Percentiles rank a stretch among this genome's conserved stretches.
Evolutionary conservation across 2,329 filamentous ascomycete genomes (phyloP).

Genomic region (Ophiostoma sp.): DNA sequence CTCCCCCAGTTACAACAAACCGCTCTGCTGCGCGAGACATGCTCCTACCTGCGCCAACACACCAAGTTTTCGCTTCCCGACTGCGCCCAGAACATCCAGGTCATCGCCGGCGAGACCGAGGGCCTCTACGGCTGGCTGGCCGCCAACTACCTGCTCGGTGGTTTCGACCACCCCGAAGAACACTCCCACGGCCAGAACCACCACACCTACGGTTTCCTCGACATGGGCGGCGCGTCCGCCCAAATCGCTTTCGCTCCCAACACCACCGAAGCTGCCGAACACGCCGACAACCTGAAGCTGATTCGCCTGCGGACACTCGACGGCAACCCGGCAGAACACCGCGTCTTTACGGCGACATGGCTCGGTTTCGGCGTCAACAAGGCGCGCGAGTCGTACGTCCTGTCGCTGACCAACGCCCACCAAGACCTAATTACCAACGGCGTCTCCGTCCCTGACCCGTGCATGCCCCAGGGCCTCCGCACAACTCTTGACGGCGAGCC

Average conservation of each 20-base stretch:
- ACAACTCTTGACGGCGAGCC: constrained; percentile 70
- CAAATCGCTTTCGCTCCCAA: constrained; percentile 98
- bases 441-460: constrained; percentile 82
- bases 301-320: constrained; percentile 81
- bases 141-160: constrained; percentile 89
- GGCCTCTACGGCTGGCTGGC: constrained; percentile 97
- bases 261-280: constrained; percentile 81
- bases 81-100: constrained; percentile 84
- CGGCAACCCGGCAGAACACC: constrained; percentile 75
- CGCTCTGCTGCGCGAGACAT: constrained; percentile 73
- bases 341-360: constrained; percentile 95
- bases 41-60: constrained; percentile 73
- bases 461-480: constrained; percentile 75
- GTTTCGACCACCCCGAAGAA: constrained; percentile 74
- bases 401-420: constrained; percentile 68
- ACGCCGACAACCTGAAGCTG: constrained; percentile 84
- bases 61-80: constrained; percentile 87
- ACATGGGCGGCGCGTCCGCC: constrained; percentile 97
- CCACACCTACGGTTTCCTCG: constrained; percentile 93
- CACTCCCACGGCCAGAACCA: constrained; percentile 84
- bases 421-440: constrained; percentile 46
- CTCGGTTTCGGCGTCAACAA: constrained; percentile 96
- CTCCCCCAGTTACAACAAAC: constrained; percentile 72
- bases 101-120: constrained; percentile 94
- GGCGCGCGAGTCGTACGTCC: constrained; percentile 81